These are phyloP conservation scores for Quercus alba DNA, from an alignment of 306 rosid genomes.

Conservation along the genomic window DNA sequence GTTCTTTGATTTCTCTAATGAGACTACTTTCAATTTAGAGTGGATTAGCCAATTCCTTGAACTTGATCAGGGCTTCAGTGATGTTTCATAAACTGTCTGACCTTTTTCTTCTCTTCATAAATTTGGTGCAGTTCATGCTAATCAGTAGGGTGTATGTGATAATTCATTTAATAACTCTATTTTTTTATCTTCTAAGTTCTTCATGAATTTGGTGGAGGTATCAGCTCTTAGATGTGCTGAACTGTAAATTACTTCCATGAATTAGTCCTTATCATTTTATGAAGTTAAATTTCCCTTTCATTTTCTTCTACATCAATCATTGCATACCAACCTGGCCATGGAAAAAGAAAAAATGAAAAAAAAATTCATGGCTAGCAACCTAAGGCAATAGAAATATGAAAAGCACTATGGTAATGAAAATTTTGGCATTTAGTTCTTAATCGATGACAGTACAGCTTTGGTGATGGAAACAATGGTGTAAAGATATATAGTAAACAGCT, in stretches of 20 bases:
- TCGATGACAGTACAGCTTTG: not conserved
- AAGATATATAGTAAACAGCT: not conserved
- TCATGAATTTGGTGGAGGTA: not conserved
- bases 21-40: slow-evolving; percentile 47
- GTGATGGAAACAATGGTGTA: not conserved
- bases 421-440: slow-evolving; percentile 14
- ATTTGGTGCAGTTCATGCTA: slow-evolving; percentile 7
- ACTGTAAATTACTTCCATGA: slow-evolving; percentile 1
- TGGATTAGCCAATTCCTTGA: slow-evolving; percentile 53
- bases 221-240: not conserved
- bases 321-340: not conserved
- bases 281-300: not conserved
- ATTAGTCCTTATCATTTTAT: not conserved
- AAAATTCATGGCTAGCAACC: not conserved
- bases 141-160: not conserved
- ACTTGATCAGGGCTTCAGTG: slow-evolving; percentile 1
- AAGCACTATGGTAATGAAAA: not conserved
- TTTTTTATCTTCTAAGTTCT: not conserved
- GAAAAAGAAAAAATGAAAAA: not conserved
- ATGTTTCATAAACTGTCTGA: not conserved
- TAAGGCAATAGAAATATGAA: not conserved
- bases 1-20: slow-evolving; percentile 57
- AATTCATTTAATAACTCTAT: not conserved
- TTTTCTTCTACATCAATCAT: not conserved
- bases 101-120: not conserved